Percentiles rank a stretch among this genome's conserved stretches.
These are phyloP conservation scores for Mortierella sp. DNA, from an alignment of 371 early-diverging fungal genomes.

Conservation along the genomic window DNA sequence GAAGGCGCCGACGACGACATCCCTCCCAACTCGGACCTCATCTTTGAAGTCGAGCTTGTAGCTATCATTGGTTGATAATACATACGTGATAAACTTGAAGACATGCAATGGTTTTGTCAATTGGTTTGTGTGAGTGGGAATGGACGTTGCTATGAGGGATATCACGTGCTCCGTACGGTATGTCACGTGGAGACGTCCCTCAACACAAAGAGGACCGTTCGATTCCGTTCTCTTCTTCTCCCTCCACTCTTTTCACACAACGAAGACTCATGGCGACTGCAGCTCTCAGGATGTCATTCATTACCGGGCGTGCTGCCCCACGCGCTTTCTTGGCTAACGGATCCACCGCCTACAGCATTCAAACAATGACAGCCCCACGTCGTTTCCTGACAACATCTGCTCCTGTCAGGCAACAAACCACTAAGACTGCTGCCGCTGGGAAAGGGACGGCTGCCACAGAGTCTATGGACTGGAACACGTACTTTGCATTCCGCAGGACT, in stretches of 20 bases:
- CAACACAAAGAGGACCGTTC: too few species aligned
- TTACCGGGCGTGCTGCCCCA: slow-evolving; percentile 28
- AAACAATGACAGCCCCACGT: slow-evolving; percentile 15
- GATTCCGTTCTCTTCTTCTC: too few species aligned
- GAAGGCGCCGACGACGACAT: slow-evolving; percentile 78
- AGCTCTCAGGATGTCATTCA: slow-evolving; percentile 44
- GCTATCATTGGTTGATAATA: too few species aligned
- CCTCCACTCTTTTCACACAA: too few species aligned
- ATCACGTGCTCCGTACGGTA: too few species aligned
- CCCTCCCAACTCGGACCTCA: slow-evolving; percentile 84
- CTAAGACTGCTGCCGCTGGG: slow-evolving; percentile 3
- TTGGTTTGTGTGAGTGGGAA: too few species aligned
- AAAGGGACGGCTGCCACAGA: slow-evolving; percentile 7
- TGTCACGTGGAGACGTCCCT: too few species aligned
- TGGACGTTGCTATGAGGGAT: too few species aligned
- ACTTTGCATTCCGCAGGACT: slow-evolving; percentile 79
- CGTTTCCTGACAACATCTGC: slow-evolving; percentile 31
- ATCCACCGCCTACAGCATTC: slow-evolving; percentile 1
- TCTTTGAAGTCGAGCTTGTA: slow-evolving; percentile 91
- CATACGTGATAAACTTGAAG: too few species aligned
- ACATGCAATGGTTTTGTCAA: too few species aligned
- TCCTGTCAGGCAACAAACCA: slow-evolving; percentile 13
- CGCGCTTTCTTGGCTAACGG: slow-evolving; percentile 23
- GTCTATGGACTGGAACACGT: slow-evolving; percentile 74
- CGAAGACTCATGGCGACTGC: slow-evolving; percentile 32